Percentiles rank a stretch among this genome's conserved stretches.
Evolutionary conservation across 805 yeast species (phyloP).

Genomic region (Metschnikowia amazonensis): DNA sequence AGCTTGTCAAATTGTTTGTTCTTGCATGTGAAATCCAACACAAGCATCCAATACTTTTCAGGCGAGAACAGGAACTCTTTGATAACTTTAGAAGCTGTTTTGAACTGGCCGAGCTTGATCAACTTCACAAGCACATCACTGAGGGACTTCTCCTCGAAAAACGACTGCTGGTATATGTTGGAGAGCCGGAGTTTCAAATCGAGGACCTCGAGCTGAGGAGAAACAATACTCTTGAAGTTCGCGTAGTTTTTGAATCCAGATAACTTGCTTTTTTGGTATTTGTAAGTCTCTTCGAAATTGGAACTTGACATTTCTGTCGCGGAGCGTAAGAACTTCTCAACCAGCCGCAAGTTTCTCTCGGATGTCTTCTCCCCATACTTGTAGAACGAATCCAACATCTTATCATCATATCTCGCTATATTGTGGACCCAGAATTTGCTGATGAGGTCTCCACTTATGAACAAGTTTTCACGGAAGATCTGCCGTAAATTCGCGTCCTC

Average conservation of each 20-base stretch:
- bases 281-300: constrained; percentile 13
- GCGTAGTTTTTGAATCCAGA: constrained; percentile 14
- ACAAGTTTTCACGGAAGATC: constrained; percentile 20
- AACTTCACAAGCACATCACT: constrained; percentile 25
- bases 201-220: constrained; percentile 29
- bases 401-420: constrained; percentile 24
- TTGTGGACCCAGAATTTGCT: constrained; percentile 36
- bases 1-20: constrained; percentile 54
- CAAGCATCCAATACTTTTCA: constrained; percentile 51
- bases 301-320: background rate
- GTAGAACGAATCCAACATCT: constrained; percentile 26
- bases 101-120: constrained; percentile 43
- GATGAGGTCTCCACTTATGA: constrained; percentile 36
- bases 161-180: constrained; percentile 32
- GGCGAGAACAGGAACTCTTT: constrained; percentile 57
- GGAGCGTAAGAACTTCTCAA: background rate
- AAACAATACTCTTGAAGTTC: constrained; percentile 21
- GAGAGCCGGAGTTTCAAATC: constrained; percentile 31
- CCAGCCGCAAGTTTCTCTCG: constrained; percentile 16
- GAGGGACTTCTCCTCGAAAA: constrained; percentile 27
- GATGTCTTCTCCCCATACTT: constrained; percentile 29
- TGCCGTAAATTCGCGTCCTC: constrained; percentile 14
- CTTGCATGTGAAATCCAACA: constrained; percentile 45
- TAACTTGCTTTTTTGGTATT: constrained; percentile 24
- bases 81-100: constrained; percentile 45